Evolutionary conservation across 192 early-diverging fungal species (phyloP).

Genomic region (Chytriomyces sp.): DNA sequence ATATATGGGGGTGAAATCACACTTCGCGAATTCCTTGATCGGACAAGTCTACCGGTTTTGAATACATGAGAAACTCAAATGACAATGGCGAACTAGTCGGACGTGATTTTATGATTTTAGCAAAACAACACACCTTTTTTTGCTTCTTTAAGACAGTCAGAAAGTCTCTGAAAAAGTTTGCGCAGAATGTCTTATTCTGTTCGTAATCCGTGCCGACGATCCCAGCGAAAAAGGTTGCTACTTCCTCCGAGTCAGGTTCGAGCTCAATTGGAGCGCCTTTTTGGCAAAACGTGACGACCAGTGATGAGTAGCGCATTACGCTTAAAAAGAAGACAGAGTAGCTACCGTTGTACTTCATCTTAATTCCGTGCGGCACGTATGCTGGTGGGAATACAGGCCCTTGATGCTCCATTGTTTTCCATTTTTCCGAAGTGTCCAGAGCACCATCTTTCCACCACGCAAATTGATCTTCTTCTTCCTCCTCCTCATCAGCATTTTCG

Average conservation of each 20-base stretch:
- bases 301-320: not conserved
- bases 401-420: conserved; percentile 84
- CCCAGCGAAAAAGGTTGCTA: conserved; percentile 92
- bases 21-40: conserved; percentile 79
- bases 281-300: conserved; percentile 34
- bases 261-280: conserved; percentile 54
- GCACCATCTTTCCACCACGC: conserved; percentile 6
- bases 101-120: conserved; percentile 1
- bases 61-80: not conserved
- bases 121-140: conserved; percentile 55
- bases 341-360: conserved; percentile 84
- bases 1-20: conserved; percentile 87
- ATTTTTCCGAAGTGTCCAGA: conserved; percentile 69
- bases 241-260: conserved; percentile 85
- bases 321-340: not conserved
- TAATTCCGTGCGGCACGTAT: conserved; percentile 87
- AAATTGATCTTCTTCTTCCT: conserved; percentile 20
- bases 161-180: conserved; percentile 95
- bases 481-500: conserved; percentile 54
- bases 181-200: conserved; percentile 80
- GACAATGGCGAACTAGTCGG: not conserved
- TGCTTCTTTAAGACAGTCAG: conserved; percentile 65
- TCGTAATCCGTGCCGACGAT: conserved; percentile 83
- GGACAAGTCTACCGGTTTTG: conserved; percentile 56
- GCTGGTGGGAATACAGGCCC: conserved; percentile 90